Evolutionary conservation across 108 stramenopile species (phyloP), one percentile per base, ranked within the genome.

Genomic region (Ochromonas danica): DNA sequence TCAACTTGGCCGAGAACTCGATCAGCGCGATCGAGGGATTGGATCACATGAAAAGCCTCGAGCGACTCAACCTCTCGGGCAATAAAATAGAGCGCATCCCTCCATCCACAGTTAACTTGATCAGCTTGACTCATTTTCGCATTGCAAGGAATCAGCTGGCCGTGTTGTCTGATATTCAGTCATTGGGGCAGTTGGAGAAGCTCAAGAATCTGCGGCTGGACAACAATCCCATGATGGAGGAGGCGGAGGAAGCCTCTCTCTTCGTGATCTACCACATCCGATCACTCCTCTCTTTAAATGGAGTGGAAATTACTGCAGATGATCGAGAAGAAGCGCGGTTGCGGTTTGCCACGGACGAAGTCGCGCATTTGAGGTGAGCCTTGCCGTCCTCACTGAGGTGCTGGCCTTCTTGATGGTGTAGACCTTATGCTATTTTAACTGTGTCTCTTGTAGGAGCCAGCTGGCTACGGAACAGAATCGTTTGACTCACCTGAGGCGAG

Each of bases 41-140:
- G 40, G 43, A 57, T 75, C 35, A 42, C 6, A 6, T 75, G 51
- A 27, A 27, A 42, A 10, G 14, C 6, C 72, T 75, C 10, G 31
- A 57, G 31, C 3, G 31, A 60, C 72, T 75, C 6, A 75, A 60
- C 38, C 31, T 75, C 6, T 75, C 45, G 28, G 72, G 72, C 14
- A 75, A 75, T 36, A 6, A 10, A 6, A 75, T 75, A 6, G 72
- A 75, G 38, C 36, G 40, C 27, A 75, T 75, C 22, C 72, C 72
- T 10, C 6, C 51, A 6, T 28, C 43, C 14, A 75, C 38, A 14
- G 27, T 6, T 14, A 28, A 45, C 6, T 36, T 75, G 31, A 27
- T 3, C 25, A 27, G 38, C 10, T 41, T 75, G 31, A 75, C 3
- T 10, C 43, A 57, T 31, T 33, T 75, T 3, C 72, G 72, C 36